These are phyloP conservation scores for Saccharomyces hybrid DNA, from an alignment of 1,139 yeast genomes.

Conservation along the genomic window DNA sequence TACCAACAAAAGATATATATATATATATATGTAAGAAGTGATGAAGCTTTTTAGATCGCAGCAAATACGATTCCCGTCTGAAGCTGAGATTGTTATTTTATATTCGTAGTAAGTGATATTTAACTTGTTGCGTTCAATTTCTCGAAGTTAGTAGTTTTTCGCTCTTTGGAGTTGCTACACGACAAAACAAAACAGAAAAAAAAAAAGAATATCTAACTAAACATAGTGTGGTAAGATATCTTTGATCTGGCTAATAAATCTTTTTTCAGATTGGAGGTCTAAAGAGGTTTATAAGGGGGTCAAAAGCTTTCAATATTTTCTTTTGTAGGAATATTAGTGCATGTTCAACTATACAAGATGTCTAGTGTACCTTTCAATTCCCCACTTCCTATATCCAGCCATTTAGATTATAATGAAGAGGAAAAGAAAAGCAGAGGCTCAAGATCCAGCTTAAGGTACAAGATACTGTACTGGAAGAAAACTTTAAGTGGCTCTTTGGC, in stretches of 20 bases:
- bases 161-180: neutral
- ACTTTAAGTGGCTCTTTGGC: neutral
- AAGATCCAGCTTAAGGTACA: neutral
- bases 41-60: too few relatives aligned
- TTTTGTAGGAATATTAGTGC: neutral
- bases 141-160: neutral
- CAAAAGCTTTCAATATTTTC: neutral
- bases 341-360: neutral
- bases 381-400: neutral
- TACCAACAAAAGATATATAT: neutral
- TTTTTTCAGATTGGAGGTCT: neutral
- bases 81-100: too few relatives aligned
- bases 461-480: neutral
- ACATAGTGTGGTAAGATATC: neutral
- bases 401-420: neutral
- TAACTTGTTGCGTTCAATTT: too few relatives aligned
- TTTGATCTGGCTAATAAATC: neutral
- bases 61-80: too few relatives aligned
- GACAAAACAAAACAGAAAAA: neutral
- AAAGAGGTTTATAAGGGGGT: neutral
- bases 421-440: constrained; percentile 1
- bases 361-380: neutral
- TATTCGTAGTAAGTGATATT: too few relatives aligned
- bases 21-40: too few relatives aligned
- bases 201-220: neutral